Evolutionary conservation across 2,329 filamentous ascomycete species (phyloP).

Genomic region (Moelleriella libera): DNA sequence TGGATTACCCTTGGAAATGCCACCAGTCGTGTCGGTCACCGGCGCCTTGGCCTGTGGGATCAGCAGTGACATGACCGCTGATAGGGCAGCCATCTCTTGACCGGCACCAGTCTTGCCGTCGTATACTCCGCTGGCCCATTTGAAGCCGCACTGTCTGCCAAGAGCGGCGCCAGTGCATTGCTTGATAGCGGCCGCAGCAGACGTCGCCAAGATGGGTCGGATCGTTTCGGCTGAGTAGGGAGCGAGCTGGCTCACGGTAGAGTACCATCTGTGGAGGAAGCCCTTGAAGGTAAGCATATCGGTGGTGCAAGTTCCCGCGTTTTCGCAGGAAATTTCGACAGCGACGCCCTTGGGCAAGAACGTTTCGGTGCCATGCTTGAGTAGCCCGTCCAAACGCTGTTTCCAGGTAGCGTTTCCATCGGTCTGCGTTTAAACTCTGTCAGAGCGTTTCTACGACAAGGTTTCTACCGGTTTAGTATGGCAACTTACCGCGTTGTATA

Average conservation of each 20-base stretch:
- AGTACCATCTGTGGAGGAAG: slow-evolving; percentile 42
- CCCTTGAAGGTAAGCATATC: slow-evolving; percentile 54
- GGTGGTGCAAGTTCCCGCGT: slow-evolving; percentile 37
- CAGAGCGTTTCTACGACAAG: not conserved
- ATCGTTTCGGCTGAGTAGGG: slow-evolving; percentile 37
- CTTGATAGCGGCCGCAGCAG: slow-evolving; percentile 37
- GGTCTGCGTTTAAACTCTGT: slow-evolving; percentile 18
- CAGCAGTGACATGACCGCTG: slow-evolving; percentile 38
- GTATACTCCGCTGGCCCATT: slow-evolving; percentile 35
- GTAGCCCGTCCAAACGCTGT: slow-evolving; percentile 25
- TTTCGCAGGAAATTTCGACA: slow-evolving; percentile 47
- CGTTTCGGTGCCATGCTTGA: slow-evolving; percentile 20
- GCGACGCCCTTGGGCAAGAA: slow-evolving; percentile 45
- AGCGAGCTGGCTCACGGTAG: slow-evolving; percentile 35
- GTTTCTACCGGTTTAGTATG: not conserved
- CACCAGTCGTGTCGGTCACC: slow-evolving; percentile 32
- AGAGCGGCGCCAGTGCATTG: slow-evolving; percentile 37
- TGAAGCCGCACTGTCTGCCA: slow-evolving; percentile 37
- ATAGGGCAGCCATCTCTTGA: slow-evolving; percentile 45
- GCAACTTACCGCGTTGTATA: slow-evolving; percentile 43
- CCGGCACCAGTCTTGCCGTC: slow-evolving; percentile 43
- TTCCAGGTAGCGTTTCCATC: slow-evolving; percentile 37
- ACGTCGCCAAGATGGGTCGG: slow-evolving; percentile 33
- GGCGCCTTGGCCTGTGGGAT: slow-evolving; percentile 25
- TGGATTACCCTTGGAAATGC: slow-evolving; percentile 31